Base-by-base conservation (phyloP, 2,329 filamentous ascomycete genomes). In the Beauveria sp. region DNA sequence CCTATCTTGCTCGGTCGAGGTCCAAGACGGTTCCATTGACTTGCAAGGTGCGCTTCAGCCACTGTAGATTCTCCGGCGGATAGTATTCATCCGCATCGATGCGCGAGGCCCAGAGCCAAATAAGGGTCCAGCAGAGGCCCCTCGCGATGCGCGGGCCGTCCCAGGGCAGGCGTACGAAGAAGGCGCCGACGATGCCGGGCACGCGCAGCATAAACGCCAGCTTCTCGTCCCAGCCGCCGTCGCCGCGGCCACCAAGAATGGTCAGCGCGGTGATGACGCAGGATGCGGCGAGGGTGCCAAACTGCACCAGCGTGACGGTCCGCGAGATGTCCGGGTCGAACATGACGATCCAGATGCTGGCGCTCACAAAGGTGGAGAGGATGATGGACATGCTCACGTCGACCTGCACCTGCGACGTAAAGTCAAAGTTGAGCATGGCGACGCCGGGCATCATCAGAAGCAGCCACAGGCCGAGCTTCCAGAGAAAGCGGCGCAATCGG, bases 371-470 rank as follows among this genome's bases (percentile, higher is more conserved):
- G n/a, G 47, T 59, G 34, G 55, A 59, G 10, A 41, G 20, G n/a
- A 59, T 14, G 14, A 59, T 6, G 22, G 55, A 41, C 34, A 44
- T 22, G 37, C 46, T 40, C 16, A 59, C 46, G 34, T 59, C 47
- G 47, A 44, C 47, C 55, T 59, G 46, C 20, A 43, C 55, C 55
- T 59, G 46, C 34, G 55, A 59, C 12, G 55, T 59, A 20, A 59
- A 59, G 12, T 59, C 55, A 20, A 51, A 28, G 37, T 28, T 59
- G 43, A 59, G n/a, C 28, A 59, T 28, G 46, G 55, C 55, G 34
- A 24, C 44, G 46, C 55, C 47, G 2, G 55, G 55, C 46, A 28
- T 9, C 28, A 59, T 37, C 5, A 59, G 37, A 18, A 59, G 20
- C 34, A 51, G 22, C 43, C 44, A 59, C 16, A 59, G 55, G 16